These are phyloP conservation scores for Thelephora ganbajun DNA, from an alignment of 768 basidiomycete species.

Conservation along the genomic window DNA sequence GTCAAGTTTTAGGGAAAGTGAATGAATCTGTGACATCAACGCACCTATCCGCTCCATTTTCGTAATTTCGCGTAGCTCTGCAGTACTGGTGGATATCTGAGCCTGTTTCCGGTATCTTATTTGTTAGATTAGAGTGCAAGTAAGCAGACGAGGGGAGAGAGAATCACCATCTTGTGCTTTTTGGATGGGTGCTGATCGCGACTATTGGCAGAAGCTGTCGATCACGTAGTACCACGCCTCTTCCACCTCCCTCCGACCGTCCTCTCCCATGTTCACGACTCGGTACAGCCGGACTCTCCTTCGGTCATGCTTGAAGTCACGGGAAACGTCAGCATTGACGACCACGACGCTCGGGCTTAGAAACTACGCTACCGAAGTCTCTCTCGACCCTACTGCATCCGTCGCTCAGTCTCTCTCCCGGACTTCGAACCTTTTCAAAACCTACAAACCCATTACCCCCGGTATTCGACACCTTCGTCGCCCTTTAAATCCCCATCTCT, in stretches of 20 bases:
- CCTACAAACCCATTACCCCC: slow-evolving; percentile 80
- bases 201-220: neutral
- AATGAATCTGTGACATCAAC: slow-evolving; percentile 6
- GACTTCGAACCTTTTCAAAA: slow-evolving; percentile 57
- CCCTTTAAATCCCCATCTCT: slow-evolving; percentile 74
- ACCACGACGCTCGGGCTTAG: slow-evolving; percentile 5
- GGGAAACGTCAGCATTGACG: slow-evolving; percentile 6
- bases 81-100: slow-evolving; percentile 64
- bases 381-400: slow-evolving; percentile 2
- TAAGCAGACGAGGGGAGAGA: neutral
- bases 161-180: slow-evolving; percentile 13
- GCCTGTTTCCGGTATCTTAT: neutral
- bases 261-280: slow-evolving; percentile 28
- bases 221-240: slow-evolving; percentile 1
- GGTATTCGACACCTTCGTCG: slow-evolving; percentile 76
- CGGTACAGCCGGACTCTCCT: slow-evolving; percentile 29
- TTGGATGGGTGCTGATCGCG: slow-evolving; percentile 4
- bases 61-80: slow-evolving; percentile 74
- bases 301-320: slow-evolving; percentile 19
- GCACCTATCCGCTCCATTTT: slow-evolving; percentile 89
- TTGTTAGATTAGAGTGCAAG: neutral
- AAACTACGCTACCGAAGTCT: slow-evolving; percentile 24
- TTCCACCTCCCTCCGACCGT: slow-evolving; percentile 12
- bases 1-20: neutral
- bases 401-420: slow-evolving; percentile 32